phyloP scores from a whole-genome alignment of 1,284 basidiomycete species.

The Fistulina hepatica region DNA sequence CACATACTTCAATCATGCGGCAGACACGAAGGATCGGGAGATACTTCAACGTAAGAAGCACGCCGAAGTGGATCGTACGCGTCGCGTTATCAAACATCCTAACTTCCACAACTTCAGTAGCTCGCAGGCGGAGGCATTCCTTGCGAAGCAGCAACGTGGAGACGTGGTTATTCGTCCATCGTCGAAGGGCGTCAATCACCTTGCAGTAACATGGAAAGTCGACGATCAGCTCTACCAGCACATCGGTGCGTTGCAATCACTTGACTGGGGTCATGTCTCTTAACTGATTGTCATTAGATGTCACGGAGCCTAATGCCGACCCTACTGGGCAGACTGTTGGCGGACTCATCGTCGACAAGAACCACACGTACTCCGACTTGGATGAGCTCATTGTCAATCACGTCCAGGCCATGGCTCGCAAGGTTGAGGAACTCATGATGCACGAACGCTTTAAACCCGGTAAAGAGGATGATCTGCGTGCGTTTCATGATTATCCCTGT shows the following conservation, averaged over 20 bases:
- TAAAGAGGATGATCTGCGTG: conserved; percentile 82
- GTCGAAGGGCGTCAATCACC: conserved; percentile 87
- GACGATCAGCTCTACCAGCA: conserved; percentile 96
- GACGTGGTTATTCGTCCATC: conserved; percentile 95
- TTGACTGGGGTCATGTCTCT: conserved; percentile 5
- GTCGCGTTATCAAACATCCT: conserved; percentile 93
- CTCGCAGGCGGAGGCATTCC: conserved; percentile 79
- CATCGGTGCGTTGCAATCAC: conserved; percentile 56
- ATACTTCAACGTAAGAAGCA: conserved; percentile 77
- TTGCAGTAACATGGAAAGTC: conserved; percentile 99
- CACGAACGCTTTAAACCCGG: conserved; percentile 94
- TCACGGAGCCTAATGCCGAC: conserved; percentile 77
- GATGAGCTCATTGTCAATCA: conserved; percentile 98
- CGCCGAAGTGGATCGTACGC: conserved; percentile 64
- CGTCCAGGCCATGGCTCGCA: conserved; percentile 87
- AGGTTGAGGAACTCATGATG: conserved; percentile 90
- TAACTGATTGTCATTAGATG: conserved; percentile 47
- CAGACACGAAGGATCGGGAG: conserved; percentile 62
- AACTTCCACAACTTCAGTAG: conserved; percentile 98
- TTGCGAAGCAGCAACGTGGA: conserved; percentile 86
- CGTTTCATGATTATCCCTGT: conserved; percentile 24
- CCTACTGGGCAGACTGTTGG: conserved; percentile 59
- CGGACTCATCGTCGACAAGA: conserved; percentile 70
- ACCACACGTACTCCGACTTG: conserved; percentile 86
- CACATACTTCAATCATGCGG: conserved; percentile 56